A percentile compares a stretch with the other conserved stretches of the same genome.
phyloP scores from a whole-genome alignment of 176 grass and related monocot genomes.

The Oropetium thomaeum region DNA sequence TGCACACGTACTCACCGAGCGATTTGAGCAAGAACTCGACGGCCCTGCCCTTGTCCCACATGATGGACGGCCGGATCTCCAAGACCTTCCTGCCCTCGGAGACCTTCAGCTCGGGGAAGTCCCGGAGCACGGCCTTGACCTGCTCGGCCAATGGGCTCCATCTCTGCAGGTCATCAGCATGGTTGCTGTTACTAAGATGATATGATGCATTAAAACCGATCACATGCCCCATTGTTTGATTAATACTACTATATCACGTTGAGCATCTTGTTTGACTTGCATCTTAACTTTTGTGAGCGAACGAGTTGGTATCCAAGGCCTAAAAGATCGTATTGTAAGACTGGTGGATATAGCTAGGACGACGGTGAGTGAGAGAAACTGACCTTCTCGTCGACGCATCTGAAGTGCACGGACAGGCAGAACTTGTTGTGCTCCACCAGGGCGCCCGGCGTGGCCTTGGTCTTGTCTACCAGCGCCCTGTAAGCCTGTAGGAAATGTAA shows the following conservation, averaged over 20 bases:
- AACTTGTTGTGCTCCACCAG: constrained; percentile 99
- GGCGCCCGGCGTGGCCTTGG: constrained; percentile 59
- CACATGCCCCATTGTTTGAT: neutral
- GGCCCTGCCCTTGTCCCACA: constrained; percentile 97
- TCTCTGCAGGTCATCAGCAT: constrained; percentile 37
- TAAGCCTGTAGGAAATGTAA: constrained; percentile 41
- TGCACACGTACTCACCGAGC: constrained; percentile 59
- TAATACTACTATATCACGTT: neutral
- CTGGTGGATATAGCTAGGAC: neutral
- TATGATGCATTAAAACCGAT: neutral
- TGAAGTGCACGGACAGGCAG: constrained; percentile 93
- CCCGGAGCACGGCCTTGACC: constrained; percentile 72
- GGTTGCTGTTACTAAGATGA: constrained; percentile 11
- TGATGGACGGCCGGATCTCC: constrained; percentile 87
- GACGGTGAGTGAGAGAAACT: neutral
- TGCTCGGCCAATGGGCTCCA: constrained; percentile 72
- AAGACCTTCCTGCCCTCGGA: constrained; percentile 79
- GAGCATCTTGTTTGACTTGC: constrained; percentile 38
- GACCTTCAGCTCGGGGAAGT: constrained; percentile 74
- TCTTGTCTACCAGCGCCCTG: constrained; percentile 55
- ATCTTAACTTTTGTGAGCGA: neutral
- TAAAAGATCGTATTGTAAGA: constrained; percentile 30
- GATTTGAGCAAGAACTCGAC: constrained; percentile 86
- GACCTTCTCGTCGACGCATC: constrained; percentile 98
- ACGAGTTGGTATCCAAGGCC: neutral